phyloP scores from a whole-genome alignment of 2,329 filamentous ascomycete species.

The Periconia digitata region DNA sequence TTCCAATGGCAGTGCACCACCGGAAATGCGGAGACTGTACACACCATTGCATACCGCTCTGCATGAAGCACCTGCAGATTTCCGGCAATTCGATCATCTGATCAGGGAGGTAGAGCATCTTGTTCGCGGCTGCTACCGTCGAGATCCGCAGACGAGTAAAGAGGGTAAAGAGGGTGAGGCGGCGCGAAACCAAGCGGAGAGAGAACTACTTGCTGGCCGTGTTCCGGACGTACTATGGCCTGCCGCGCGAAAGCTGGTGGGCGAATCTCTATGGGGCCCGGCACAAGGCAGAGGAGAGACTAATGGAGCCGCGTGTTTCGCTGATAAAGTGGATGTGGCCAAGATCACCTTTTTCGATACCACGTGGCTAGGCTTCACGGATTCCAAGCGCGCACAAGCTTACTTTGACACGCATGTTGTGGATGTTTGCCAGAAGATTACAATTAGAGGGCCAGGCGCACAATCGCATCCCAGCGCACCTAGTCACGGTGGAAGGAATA shows the following conservation, averaged over 20 bases:
- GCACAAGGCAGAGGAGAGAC: slow-evolving; percentile 31
- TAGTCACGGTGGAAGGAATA: neutral
- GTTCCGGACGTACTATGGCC: slow-evolving; percentile 55
- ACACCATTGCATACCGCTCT: slow-evolving; percentile 38
- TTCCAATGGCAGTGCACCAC: slow-evolving; percentile 41
- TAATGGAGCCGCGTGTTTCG: slow-evolving; percentile 55
- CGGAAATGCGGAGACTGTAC: slow-evolving; percentile 48
- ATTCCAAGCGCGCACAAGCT: slow-evolving; percentile 58
- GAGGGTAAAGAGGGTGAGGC: slow-evolving; percentile 34
- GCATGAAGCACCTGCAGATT: slow-evolving; percentile 46
- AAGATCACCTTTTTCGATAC: slow-evolving; percentile 74
- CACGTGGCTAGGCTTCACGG: slow-evolving; percentile 65
- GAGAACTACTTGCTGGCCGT: slow-evolving; percentile 54
- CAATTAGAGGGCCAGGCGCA: slow-evolving; percentile 34
- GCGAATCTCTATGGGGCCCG: slow-evolving; percentile 32
- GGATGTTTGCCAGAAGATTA: slow-evolving; percentile 58
- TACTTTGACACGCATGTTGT: slow-evolving; percentile 64
- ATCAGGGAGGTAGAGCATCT: slow-evolving; percentile 64
- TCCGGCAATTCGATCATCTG: slow-evolving; percentile 50
- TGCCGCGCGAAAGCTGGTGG: slow-evolving; percentile 52
- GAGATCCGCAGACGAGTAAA: slow-evolving; percentile 38
- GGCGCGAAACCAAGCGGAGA: slow-evolving; percentile 53
- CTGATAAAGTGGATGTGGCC: slow-evolving; percentile 63
- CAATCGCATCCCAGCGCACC: slow-evolving; percentile 23
- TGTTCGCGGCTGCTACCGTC: slow-evolving; percentile 60